Evolutionary conservation across 257 asterid genomes (phyloP), one percentile per base, ranked within the genome.

Genomic region (Fraxinus americana): DNA sequence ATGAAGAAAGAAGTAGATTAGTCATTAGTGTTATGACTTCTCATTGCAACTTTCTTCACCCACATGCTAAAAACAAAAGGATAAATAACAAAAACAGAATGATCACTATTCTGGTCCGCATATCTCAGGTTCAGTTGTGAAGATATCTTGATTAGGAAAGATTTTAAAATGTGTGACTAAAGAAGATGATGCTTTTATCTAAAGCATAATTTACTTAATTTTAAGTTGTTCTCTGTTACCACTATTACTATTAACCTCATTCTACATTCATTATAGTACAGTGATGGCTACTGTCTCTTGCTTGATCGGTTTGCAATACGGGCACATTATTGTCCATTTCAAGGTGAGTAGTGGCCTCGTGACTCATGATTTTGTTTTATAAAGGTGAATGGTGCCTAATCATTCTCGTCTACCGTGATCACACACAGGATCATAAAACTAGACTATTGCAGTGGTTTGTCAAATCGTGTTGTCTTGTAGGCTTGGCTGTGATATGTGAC

Each of bases 271-370:
- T 75, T 86, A 85, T 77, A 91, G 97, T 76, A 86, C 94, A 74
- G 78, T 88, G 83, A 91, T 91, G 97, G 90, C 94, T 36, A 79
- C 85, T 70, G 91, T 87, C 76, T 77, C 88, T 29, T 89, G 91
- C 81, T 78, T 91, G 83, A 66, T 88, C 11, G 97, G 97, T 63
- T 79, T 91, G 79, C 97, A 91, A 70, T 89, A 74, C 19, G 97
- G 97, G 57, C 97, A 91, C 66, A 45, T 83, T 52, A 87, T 89
- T 34, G 85, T 82, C 81, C 92, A 91, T 86, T 91, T 85, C 79
- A 88, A 91, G 97, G 97, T 91, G 79, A 11, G 73, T 19, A 67
- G 8, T 57, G 75, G 66, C 70, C 65, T 72, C 27, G 4, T 48
- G 38, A 36, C 6, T 66, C 52, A 21, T 32, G 35, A 66, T 63